phyloP scores from a whole-genome alignment of 2,329 filamentous ascomycete species.

The Beauveria varroae region DNA sequence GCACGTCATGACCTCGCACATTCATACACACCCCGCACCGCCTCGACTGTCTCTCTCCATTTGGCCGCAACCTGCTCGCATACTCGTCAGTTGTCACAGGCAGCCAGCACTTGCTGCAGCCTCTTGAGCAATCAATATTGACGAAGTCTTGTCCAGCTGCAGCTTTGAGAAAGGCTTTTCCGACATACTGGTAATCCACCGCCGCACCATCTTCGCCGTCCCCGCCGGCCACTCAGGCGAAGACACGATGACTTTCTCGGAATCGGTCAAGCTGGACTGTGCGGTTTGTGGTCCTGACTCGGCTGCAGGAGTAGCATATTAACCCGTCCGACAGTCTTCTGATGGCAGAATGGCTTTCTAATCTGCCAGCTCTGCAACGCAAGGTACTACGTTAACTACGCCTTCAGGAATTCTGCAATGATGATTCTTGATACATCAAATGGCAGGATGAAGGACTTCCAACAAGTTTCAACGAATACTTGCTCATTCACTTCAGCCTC shows the following conservation, averaged over 20 bases:
- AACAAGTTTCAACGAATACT: neutral
- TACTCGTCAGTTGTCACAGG: neutral
- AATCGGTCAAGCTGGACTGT: neutral
- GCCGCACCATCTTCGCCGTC: neutral
- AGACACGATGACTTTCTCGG: neutral
- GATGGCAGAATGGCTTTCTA: neutral
- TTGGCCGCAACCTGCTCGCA: neutral
- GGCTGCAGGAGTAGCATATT: neutral
- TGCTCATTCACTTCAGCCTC: neutral
- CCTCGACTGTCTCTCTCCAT: neutral
- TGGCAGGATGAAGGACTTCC: no score
- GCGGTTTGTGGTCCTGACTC: neutral
- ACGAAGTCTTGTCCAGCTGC: neutral
- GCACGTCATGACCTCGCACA: slow-evolving; percentile 2
- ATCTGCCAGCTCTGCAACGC: neutral
- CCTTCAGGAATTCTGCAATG: neutral
- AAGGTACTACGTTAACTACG: neutral
- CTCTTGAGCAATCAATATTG: slow-evolving; percentile 3
- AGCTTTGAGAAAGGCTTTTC: neutral
- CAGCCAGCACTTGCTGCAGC: neutral
- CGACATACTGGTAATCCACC: neutral
- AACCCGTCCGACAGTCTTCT: neutral
- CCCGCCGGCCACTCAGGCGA: neutral
- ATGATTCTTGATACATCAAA: neutral
- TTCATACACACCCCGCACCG: neutral